Percentiles rank a stretch among this genome's conserved stretches.
Conservation (phyloP, 2,329 filamentous ascomycete species). For the Aspergillus japonicus region DNA sequence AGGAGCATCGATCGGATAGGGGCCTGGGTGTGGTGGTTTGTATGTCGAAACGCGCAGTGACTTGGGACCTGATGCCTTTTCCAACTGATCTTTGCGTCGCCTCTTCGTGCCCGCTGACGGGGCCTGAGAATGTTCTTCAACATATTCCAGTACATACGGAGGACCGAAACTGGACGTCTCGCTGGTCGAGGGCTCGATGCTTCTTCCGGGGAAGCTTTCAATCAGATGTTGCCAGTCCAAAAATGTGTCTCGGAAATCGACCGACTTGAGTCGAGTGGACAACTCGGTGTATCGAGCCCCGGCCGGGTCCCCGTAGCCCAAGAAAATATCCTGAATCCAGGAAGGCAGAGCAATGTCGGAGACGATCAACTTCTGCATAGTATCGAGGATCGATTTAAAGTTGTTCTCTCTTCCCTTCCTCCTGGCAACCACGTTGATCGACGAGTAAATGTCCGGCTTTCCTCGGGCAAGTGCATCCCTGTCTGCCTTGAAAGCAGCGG, state of each 20-base stretch:
- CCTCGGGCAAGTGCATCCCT: conserved; percentile 63
- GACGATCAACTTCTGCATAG: conserved; percentile 79
- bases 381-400: conserved; percentile 90
- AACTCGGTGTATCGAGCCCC: conserved; percentile 83
- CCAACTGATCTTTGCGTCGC: conserved; percentile 72
- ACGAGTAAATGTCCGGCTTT: conserved; percentile 77
- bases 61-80: conserved; percentile 63
- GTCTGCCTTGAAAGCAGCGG: conserved; percentile 74
- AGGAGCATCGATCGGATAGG: conserved; percentile 80
- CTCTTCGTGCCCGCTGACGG: conserved; percentile 71
- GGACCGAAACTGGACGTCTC: conserved; percentile 74
- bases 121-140: conserved; percentile 53
- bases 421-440: conserved; percentile 81
- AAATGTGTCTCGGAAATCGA: conserved; percentile 94
- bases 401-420: conserved; percentile 90
- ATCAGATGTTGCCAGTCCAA: conserved; percentile 92
- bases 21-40: conserved; percentile 81
- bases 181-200: conserved; percentile 73
- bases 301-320: conserved; percentile 93
- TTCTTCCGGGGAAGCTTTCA: conserved; percentile 84
- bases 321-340: conserved; percentile 94
- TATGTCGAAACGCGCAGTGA: conserved; percentile 84
- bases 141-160: conserved; percentile 78
- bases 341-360: conserved; percentile 81
- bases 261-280: conserved; percentile 69